phyloP scores from a whole-genome alignment of 2,329 filamentous ascomycete species.

The Hymenoscyphus occultus region DNA sequence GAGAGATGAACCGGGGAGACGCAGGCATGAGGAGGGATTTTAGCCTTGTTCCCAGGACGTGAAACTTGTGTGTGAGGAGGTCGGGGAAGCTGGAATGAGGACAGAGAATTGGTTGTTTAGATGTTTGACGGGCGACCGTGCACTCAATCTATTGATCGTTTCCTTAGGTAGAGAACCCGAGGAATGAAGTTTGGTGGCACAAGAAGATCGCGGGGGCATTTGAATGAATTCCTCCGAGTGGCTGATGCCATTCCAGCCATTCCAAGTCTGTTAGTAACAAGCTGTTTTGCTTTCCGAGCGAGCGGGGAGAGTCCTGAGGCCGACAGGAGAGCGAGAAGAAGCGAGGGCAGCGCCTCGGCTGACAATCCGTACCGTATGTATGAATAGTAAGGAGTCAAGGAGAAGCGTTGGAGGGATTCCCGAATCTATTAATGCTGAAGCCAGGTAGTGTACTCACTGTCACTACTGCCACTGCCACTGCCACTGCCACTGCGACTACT shows the following conservation, averaged over 20 bases:
- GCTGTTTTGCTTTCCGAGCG: neutral
- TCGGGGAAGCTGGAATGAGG: neutral
- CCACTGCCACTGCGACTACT: neutral
- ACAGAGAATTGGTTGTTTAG: neutral
- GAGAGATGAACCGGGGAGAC: slow-evolving; percentile 19
- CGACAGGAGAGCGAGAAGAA: neutral
- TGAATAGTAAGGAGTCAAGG: neutral
- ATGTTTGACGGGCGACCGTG: neutral
- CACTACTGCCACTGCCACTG: neutral
- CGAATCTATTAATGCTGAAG: neutral
- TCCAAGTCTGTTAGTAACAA: neutral
- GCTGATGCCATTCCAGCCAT: neutral
- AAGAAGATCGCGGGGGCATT: slow-evolving; percentile 1
- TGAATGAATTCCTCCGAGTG: slow-evolving; percentile 10
- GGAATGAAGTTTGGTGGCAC: slow-evolving; percentile 3
- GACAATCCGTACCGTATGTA: neutral
- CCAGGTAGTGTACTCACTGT: neutral
- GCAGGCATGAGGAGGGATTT: slow-evolving; percentile 20
- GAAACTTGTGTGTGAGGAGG: slow-evolving; percentile 21
- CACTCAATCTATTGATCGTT: slow-evolving; percentile 1
- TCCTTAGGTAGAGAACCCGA: neutral
- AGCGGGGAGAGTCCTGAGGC: slow-evolving; percentile 4
- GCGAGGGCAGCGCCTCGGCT: neutral
- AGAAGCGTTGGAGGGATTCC: neutral
- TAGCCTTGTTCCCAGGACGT: slow-evolving; percentile 17